Base-by-base conservation (phyloP, 345 rosid species). In the Hevea brasiliensis region DNA sequence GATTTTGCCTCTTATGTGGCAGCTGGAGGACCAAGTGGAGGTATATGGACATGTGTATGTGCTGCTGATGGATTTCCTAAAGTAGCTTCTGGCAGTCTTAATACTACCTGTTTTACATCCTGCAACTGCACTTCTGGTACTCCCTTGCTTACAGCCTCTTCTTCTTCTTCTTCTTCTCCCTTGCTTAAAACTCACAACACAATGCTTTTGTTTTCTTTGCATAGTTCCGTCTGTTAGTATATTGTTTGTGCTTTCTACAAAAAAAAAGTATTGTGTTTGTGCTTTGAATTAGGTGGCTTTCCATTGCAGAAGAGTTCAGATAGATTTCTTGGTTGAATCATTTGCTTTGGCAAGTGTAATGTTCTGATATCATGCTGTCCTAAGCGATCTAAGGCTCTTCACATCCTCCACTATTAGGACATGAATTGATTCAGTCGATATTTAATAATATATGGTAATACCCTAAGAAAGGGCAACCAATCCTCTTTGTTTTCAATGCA, bases 81-180 rank as follows among this genome's bases (percentile, higher is more conserved):
- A 81, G 82, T 90, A 74, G 77, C 85, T 35, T 76, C 74, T 72
- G 69, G 37, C 17, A 80, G 61, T 81, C 85, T 79, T 29, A 82
- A 83, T 57, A 65, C 84, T 41, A 58, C 87, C 66, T 95, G 99
- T 80, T 95, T 95, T 83, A 82, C 84, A 5, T 81, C 92, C 60
- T 92, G 99, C 89, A 90, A 91, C 81, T 95, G 99, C 81, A 80
- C 93, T 79, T 83, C 97, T 24, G 98, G 98, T 94, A 86, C 27
- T 47, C 72, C 55, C 69, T 73, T 67, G 65, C 65, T 57, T 32
- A 2, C 37, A 4, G 2, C 37, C 2, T 27, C 40, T 0, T 27
- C 27, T 26, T 27, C 37, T 5, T 27, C 26, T 27, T 24, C 40
- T 24, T 61, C 11, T 37, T 40, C 29, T 11, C 12, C 23, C 27